These are phyloP conservation scores for Senecio squalidus DNA, from an alignment of 140 eudicot genomes.

Conservation along the genomic window DNA sequence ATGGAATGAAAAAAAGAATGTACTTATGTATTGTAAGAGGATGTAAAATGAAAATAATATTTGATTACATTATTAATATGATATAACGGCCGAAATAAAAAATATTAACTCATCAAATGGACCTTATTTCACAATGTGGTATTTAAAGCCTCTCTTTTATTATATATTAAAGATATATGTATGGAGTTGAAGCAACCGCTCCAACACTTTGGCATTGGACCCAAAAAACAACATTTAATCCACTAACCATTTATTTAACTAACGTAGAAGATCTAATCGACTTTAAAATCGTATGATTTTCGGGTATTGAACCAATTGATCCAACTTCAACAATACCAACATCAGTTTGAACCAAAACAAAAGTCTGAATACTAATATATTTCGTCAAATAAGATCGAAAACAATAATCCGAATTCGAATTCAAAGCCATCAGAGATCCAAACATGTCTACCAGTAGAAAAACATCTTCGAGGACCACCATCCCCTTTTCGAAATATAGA, in stretches of 20 bases:
- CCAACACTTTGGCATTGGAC: no score
- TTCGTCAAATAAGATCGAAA: slow-evolving; percentile 65
- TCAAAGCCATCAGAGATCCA: slow-evolving; percentile 61
- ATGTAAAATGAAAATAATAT: no score
- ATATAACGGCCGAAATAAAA: no score
- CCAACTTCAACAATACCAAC: slow-evolving; percentile 80
- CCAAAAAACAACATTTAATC: no score
- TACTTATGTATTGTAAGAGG: no score
- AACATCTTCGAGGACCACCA: slow-evolving; percentile 87
- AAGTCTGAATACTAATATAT: slow-evolving; percentile 79
- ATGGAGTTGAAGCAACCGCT: no score
- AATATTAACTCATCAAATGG: no score
- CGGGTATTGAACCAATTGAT: slow-evolving; percentile 62
- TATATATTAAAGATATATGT: no score
- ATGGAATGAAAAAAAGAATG: no score
- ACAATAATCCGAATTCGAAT: slow-evolving; percentile 54
- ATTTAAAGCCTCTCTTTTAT: no score
- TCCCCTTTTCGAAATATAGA: slow-evolving; percentile 62
- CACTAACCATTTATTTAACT: neutral
- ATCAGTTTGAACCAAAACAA: slow-evolving; percentile 79
- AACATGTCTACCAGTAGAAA: slow-evolving; percentile 44
- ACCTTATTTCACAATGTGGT: no score
- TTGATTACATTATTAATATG: no score
- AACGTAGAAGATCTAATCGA: slow-evolving; percentile 42
- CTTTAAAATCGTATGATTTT: slow-evolving; percentile 45